A percentile compares a stretch with the other conserved stretches of the same genome.
phyloP scores from a whole-genome alignment of 2,329 filamentous ascomycete genomes.

The Pseudogymnoascus sp. region DNA sequence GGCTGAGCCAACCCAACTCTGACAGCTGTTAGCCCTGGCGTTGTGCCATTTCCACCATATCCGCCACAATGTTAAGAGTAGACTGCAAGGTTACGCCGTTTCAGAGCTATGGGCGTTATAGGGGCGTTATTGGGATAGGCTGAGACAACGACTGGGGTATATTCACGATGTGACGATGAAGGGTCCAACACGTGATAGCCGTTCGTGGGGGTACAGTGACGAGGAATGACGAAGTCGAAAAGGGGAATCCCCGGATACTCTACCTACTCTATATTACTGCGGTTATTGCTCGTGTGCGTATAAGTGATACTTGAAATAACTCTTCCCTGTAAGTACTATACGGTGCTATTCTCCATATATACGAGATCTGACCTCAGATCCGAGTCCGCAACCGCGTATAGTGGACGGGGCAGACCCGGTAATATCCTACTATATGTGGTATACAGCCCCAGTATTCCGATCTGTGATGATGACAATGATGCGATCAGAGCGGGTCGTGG shows the following conservation, averaged over 20 bases:
- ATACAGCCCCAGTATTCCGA: background rate
- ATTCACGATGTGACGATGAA: background rate
- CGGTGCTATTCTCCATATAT: background rate
- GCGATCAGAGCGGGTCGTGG: background rate
- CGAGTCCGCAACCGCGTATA: background rate
- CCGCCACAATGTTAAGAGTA: background rate
- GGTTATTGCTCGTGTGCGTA: background rate
- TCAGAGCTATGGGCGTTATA: background rate
- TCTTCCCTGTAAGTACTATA: background rate
- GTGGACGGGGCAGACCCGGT: background rate
- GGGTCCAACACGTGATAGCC: background rate
- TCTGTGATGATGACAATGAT: background rate
- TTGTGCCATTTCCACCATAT: background rate
- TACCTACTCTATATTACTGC: background rate
- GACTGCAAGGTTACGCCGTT: background rate
- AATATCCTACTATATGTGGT: background rate
- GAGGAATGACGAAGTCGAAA: background rate
- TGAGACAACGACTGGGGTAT: background rate
- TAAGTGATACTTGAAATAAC: background rate
- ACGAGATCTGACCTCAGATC: constrained; percentile 3
- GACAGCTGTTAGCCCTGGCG: background rate
- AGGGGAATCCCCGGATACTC: background rate
- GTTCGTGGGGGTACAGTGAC: background rate
- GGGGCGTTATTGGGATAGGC: background rate
- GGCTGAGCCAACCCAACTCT: background rate